Evolutionary conservation across 805 yeast species (phyloP).

Genomic region (Zygoascus biomembranicola): DNA sequence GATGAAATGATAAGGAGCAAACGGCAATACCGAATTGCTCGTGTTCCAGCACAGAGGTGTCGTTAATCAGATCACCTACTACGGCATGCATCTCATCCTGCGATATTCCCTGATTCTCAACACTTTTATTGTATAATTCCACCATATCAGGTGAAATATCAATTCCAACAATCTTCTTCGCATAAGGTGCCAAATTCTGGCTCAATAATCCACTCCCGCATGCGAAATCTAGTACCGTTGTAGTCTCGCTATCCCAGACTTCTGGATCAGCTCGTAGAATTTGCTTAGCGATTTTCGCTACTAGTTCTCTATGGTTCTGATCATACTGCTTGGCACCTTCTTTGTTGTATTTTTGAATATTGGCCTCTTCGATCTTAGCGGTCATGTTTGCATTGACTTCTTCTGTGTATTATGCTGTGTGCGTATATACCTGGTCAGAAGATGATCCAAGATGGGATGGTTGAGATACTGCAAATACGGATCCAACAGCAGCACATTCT

Average conservation of each 20-base stretch:
- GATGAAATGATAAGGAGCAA: constrained; percentile 21
- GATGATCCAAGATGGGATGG: too few relatives aligned
- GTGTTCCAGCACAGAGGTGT: constrained; percentile 1
- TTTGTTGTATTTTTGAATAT: neutral
- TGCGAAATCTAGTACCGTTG: constrained; percentile 21
- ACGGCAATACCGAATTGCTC: constrained; percentile 18
- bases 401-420: too few relatives aligned
- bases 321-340: constrained; percentile 10
- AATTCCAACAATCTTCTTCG: constrained; percentile 17
- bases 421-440: too few relatives aligned
- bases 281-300: constrained; percentile 4
- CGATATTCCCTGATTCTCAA: constrained; percentile 16
- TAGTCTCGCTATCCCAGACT: constrained; percentile 12
- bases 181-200: constrained; percentile 15
- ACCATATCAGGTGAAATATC: constrained; percentile 21
- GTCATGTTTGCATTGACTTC: neutral
- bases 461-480: too few relatives aligned
- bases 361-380: neutral
- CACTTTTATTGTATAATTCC: constrained; percentile 14
- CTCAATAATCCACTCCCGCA: constrained; percentile 21
- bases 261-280: constrained; percentile 2
- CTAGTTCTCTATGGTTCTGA: constrained; percentile 1
- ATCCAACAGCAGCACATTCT: too few relatives aligned
- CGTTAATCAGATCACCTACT: constrained; percentile 12
- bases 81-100: constrained; percentile 15